Conservation (phyloP, 1,139 yeast species). For the Torulaspora globosa region DNA sequence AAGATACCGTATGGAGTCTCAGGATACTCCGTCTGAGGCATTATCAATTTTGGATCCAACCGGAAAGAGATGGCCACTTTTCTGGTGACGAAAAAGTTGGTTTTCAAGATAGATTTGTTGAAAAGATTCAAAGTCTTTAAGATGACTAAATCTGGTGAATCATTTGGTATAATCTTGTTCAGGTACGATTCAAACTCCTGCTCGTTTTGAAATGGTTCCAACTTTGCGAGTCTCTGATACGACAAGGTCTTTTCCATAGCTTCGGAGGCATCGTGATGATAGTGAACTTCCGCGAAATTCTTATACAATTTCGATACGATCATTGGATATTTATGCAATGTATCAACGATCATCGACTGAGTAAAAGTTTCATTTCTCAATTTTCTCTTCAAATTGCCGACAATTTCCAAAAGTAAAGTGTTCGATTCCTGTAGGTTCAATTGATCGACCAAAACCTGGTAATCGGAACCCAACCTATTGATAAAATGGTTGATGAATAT, state of each 20-base stretch:
- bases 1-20: slow-evolving; percentile 93
- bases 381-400: slow-evolving; percentile 79
- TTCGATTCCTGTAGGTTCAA: slow-evolving; percentile 28
- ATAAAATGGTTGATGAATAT: slow-evolving; percentile 91
- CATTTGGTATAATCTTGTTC: slow-evolving; percentile 65
- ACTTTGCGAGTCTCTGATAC: slow-evolving; percentile 78
- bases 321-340: slow-evolving; percentile 64
- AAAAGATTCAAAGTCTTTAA: slow-evolving; percentile 77
- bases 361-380: slow-evolving; percentile 92
- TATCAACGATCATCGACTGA: slow-evolving; percentile 74
- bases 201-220: slow-evolving; percentile 70
- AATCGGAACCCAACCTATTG: slow-evolving; percentile 85
- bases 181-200: slow-evolving; percentile 69
- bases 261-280: slow-evolving; percentile 53
- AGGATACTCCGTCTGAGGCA: slow-evolving; percentile 84
- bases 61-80: slow-evolving; percentile 94
- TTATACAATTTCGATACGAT: slow-evolving; percentile 81
- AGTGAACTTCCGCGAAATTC: slow-evolving; percentile 88
- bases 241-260: slow-evolving; percentile 74
- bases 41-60: slow-evolving; percentile 69
- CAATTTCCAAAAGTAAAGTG: slow-evolving; percentile 62
- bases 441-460: slow-evolving; percentile 51
- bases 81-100: slow-evolving; percentile 90
- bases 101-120: slow-evolving; percentile 83
- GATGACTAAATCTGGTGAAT: slow-evolving; percentile 74